These are phyloP conservation scores for Populus hybrid DNA, from an alignment of 441 rosid species.

Conservation along the genomic window DNA sequence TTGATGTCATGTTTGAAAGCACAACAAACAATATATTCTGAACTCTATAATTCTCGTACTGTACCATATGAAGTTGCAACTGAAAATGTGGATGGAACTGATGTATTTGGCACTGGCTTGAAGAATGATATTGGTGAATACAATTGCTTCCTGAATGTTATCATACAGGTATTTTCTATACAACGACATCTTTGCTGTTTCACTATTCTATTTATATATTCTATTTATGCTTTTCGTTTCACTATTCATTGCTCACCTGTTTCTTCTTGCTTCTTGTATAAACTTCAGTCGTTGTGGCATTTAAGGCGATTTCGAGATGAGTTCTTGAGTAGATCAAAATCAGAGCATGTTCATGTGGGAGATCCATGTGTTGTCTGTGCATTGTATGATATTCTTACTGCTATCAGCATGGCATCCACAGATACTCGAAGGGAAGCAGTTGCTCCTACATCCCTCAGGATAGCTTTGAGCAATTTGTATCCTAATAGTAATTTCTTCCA, in stretches of 20 bases:
- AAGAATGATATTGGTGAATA: conserved; percentile 95
- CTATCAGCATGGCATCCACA: conserved; percentile 54
- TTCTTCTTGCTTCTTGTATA: conserved; percentile 17
- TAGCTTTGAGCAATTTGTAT: conserved; percentile 86
- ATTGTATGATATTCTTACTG: conserved; percentile 65
- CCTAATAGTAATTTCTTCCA: conserved; percentile 91
- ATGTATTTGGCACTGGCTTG: conserved; percentile 71
- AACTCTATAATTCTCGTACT: conserved; percentile 29
- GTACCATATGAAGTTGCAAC: conserved; percentile 31
- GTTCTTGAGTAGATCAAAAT: conserved; percentile 66
- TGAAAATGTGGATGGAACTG: conserved; percentile 34
- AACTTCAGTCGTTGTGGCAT: conserved; percentile 89
- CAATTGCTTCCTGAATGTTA: conserved; percentile 94
- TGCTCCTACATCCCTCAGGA: conserved; percentile 81
- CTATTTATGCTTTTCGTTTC: neutral
- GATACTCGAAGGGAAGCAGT: conserved; percentile 64
- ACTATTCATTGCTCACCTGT: conserved; percentile 8
- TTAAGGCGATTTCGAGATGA: conserved; percentile 68
- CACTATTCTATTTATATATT: neutral
- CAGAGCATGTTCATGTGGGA: conserved; percentile 83
- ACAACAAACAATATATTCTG: conserved; percentile 25
- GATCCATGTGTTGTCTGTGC: conserved; percentile 96
- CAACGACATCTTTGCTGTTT: neutral
- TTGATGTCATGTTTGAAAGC: conserved; percentile 34
- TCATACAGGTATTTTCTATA: conserved; percentile 67